These are phyloP conservation scores for Yamadazyma insecticola DNA, from an alignment of 805 yeast genomes.

Conservation along the genomic window DNA sequence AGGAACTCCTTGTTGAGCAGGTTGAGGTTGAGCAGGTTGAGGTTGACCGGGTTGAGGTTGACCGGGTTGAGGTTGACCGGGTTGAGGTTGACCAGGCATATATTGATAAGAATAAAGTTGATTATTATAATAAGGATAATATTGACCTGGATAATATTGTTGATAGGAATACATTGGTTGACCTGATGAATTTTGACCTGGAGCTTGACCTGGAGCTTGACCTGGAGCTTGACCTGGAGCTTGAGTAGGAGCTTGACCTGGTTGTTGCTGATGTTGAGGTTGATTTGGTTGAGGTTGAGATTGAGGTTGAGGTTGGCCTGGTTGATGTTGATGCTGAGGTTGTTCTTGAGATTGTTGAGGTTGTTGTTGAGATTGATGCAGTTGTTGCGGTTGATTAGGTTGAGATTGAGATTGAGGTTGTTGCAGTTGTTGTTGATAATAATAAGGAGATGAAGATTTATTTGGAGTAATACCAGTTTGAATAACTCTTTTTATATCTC, in stretches of 20 bases:
- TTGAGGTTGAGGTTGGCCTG: conserved; percentile 3
- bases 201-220: conserved; percentile 7
- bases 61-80: too few species aligned
- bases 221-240: not conserved
- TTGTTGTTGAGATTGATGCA: not conserved
- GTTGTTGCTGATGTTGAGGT: not conserved
- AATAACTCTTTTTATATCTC: conserved; percentile 60
- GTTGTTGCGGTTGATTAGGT: conserved; percentile 2
- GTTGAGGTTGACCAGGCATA: too few species aligned
- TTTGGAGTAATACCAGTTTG: conserved; percentile 42
- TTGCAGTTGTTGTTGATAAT: conserved; percentile 9
- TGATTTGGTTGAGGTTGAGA: conserved; percentile 1
- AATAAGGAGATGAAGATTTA: conserved; percentile 11
- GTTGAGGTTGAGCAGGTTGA: too few species aligned
- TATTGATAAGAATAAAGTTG: conserved; percentile 11
- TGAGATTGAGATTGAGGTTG: conserved; percentile 6
- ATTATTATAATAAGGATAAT: conserved; percentile 14
- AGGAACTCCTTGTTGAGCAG: too few species aligned
- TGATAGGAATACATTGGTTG: conserved; percentile 18
- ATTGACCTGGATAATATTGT: conserved; percentile 21
- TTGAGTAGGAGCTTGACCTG: not conserved
- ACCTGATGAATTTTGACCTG: not conserved
- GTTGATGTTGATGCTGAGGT: conserved; percentile 1
- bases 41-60: too few species aligned
- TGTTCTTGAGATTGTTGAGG: conserved; percentile 1